Evolutionary conservation across 2,329 filamentous ascomycete genomes (phyloP), one percentile per base, ranked within the genome.

Genomic region (Didymella glomerata): DNA sequence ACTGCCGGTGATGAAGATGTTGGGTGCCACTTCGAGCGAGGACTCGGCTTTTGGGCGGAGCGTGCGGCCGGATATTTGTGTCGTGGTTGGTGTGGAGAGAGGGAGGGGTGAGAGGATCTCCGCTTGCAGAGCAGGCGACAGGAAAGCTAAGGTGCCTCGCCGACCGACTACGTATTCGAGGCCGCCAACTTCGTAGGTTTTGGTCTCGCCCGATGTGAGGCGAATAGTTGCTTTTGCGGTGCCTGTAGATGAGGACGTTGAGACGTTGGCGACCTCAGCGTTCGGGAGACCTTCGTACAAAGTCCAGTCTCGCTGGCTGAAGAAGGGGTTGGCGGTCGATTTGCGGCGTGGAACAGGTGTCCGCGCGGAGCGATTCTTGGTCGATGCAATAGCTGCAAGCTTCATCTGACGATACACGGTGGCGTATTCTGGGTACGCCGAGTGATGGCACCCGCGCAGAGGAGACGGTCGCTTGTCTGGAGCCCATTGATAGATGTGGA

Each of bases 401-500:
- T 86, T 87, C 86, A 88, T 88, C 41, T 84, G 77, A 14, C 84
- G 80, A 63, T 88, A 87, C 1, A 88, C 78, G 9, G 82, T 80
- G 0, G 86, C 85, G 67, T 88, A 88, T 61, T 88, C 86, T 0
- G 86, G 85, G 66, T 88, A 88, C 28, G 85, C 85, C 44, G 84
- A 81, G 46, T 85, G 82, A 66, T 88, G 86, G 58, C 86, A 88
- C 36, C 82, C 81, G 20, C 83, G 82, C 13, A 88, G 73, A 2
- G 85, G 86, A 0, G 84, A 87, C 0, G 85, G 84, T 18, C 80
- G 79, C 5, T 76, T 78, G 9, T 85, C 79, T 0, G 85, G 83
- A n/a, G 80, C 78, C 86, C 86, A 88, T 68, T 84, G 84, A 70
- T 83, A 88, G 51, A 87, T 70, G 65, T 88, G 86, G n/a, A 88